These are phyloP conservation scores for Bruguiera gymnorhiza DNA, from an alignment of 345 rosid genomes.

Conservation along the genomic window DNA sequence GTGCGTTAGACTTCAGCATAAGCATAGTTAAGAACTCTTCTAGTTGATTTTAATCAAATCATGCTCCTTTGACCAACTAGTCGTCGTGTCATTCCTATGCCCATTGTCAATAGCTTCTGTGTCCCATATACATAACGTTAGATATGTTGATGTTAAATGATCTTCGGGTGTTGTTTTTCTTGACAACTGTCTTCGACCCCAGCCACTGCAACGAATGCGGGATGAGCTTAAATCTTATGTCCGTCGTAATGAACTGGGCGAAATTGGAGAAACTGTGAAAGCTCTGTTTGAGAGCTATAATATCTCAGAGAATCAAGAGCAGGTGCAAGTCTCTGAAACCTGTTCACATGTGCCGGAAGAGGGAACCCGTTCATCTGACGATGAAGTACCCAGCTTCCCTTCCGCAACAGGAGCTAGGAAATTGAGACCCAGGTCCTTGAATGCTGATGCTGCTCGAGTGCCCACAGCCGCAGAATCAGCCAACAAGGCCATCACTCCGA, in stretches of 20 bases:
- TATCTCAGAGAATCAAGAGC: conserved; percentile 49
- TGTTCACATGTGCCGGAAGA: conserved; percentile 59
- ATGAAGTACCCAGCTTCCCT: conserved; percentile 50
- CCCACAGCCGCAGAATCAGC: conserved; percentile 30
- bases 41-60: no score
- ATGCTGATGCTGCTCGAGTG: conserved; percentile 38
- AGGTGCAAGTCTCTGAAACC: conserved; percentile 51
- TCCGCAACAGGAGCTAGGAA: conserved; percentile 41
- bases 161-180: background rate
- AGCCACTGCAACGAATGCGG: conserved; percentile 68
- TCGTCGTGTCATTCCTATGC: no score
- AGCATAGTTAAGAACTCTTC: no score
- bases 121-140: no score
- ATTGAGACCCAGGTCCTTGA: conserved; percentile 56
- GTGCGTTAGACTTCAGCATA: no score
- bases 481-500: conserved; percentile 39
- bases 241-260: conserved; percentile 52
- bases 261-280: conserved; percentile 46
- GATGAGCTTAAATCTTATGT: conserved; percentile 72
- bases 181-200: no score
- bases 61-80: no score
- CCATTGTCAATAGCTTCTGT: no score
- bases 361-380: conserved; percentile 56
- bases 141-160: background rate
- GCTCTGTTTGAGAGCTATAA: conserved; percentile 56